phyloP scores from a whole-genome alignment of 345 rosid species.

The Eucalyptus sp. region DNA sequence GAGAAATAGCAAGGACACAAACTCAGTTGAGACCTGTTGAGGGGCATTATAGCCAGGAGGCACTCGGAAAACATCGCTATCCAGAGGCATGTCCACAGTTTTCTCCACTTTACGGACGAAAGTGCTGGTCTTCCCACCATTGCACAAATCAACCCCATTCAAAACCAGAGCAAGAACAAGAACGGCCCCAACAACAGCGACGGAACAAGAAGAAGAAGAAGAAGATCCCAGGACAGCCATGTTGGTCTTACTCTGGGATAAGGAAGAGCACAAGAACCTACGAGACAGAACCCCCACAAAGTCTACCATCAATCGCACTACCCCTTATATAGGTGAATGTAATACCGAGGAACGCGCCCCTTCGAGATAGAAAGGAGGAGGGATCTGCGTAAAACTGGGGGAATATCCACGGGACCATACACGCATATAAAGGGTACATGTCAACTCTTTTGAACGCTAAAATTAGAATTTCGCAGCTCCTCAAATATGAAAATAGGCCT shows the following conservation, averaged over 20 bases:
- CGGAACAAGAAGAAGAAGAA: background rate
- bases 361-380: background rate
- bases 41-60: conserved; percentile 87
- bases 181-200: background rate
- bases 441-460: background rate
- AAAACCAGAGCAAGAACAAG: conserved; percentile 22
- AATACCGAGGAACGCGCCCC: background rate
- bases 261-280: background rate
- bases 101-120: conserved; percentile 45
- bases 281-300: background rate
- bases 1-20: background rate
- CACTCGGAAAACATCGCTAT: conserved; percentile 55
- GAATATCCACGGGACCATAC: background rate
- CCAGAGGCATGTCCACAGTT: conserved; percentile 61
- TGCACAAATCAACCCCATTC: conserved; percentile 23
- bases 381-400: background rate
- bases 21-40: conserved; percentile 44
- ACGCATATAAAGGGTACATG: background rate
- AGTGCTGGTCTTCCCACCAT: conserved; percentile 64
- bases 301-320: background rate
- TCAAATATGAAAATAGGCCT: background rate
- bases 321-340: background rate
- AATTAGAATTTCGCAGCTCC: background rate
- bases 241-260: background rate
- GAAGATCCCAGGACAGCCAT: conserved; percentile 9